A percentile compares a stretch with the other conserved stretches of the same genome.
These are phyloP conservation scores for Sapria himalayana DNA, from an alignment of 345 rosid species.

Conservation along the genomic window DNA sequence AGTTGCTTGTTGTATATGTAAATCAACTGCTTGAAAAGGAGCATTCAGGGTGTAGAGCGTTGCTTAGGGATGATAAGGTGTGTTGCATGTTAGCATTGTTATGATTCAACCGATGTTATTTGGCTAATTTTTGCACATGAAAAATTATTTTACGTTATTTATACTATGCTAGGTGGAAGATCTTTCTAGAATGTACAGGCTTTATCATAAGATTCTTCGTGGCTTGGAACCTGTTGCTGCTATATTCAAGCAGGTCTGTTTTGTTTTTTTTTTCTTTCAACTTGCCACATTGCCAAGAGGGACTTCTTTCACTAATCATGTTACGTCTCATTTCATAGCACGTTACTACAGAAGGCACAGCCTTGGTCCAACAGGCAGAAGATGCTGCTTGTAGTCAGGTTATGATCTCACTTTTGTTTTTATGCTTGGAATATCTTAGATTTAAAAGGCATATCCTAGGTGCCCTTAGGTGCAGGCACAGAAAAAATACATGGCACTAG, in stretches of 20 bases:
- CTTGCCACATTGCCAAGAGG: conserved; percentile 3
- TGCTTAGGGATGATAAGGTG: conserved; percentile 90
- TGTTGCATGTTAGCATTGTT: neutral
- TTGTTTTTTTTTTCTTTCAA: conserved; percentile 11
- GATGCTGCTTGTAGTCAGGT: conserved; percentile 77
- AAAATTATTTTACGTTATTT: conserved; percentile 2
- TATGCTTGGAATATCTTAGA: neutral
- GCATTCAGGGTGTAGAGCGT: conserved; percentile 70
- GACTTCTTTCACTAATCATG: neutral
- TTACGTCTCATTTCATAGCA: conserved; percentile 26
- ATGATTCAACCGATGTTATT: too few relatives aligned
- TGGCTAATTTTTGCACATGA: too few relatives aligned
- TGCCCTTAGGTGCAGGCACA: neutral
- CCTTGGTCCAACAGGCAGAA: conserved; percentile 80
- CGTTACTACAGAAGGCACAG: conserved; percentile 68
- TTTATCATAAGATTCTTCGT: conserved; percentile 40
- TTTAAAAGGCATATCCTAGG: neutral
- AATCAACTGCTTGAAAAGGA: conserved; percentile 68
- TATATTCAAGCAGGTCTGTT: conserved; percentile 68
- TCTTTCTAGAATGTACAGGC: conserved; percentile 92
- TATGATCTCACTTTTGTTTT: neutral
- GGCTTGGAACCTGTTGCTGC: conserved; percentile 78
- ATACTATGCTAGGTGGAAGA: conserved; percentile 43
- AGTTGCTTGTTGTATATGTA: conserved; percentile 46
- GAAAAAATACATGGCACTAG: too few relatives aligned